Evolutionary conservation across 345 rosid species (phyloP).

Genomic region (Iberis pinnata): DNA sequence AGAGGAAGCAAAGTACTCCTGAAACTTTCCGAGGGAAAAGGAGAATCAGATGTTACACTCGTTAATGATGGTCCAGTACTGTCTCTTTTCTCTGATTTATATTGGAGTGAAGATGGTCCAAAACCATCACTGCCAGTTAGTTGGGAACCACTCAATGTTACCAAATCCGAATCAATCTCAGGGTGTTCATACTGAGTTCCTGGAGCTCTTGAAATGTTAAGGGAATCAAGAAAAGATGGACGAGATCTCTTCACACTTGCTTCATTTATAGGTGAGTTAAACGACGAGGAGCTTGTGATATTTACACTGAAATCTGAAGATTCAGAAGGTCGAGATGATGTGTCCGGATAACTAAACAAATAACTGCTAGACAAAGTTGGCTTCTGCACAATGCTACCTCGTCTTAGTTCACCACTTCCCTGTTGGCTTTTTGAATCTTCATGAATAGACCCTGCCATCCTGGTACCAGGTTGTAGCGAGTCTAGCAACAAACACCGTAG

Average conservation of each 20-base stretch:
- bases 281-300: constrained; percentile 37
- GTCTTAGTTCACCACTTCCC: constrained; percentile 26
- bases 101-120: constrained; percentile 34
- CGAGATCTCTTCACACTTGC: constrained; percentile 53
- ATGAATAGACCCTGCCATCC: constrained; percentile 32
- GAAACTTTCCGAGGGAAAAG: constrained; percentile 30
- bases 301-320: constrained; percentile 39
- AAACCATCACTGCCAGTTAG: constrained; percentile 32
- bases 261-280: constrained; percentile 40
- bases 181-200: constrained; percentile 37
- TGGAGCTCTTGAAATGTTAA: constrained; percentile 52
- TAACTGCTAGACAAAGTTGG: constrained; percentile 36
- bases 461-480: constrained; percentile 23
- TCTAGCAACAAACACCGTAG: constrained; percentile 6
- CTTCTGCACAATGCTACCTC: constrained; percentile 37
- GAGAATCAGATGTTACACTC: constrained; percentile 23
- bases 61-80: constrained; percentile 33
- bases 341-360: constrained; percentile 30
- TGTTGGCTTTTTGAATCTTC: constrained; percentile 35
- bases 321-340: constrained; percentile 37
- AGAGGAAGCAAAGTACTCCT: constrained; percentile 30
- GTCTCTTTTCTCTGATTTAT: constrained; percentile 31
- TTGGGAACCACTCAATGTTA: constrained; percentile 31
- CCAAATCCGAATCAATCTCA: constrained; percentile 32
- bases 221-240: constrained; percentile 87